Evolutionary conservation across 179 eudicot genomes (phyloP).

Genomic region (Heliamphora pulchella): DNA sequence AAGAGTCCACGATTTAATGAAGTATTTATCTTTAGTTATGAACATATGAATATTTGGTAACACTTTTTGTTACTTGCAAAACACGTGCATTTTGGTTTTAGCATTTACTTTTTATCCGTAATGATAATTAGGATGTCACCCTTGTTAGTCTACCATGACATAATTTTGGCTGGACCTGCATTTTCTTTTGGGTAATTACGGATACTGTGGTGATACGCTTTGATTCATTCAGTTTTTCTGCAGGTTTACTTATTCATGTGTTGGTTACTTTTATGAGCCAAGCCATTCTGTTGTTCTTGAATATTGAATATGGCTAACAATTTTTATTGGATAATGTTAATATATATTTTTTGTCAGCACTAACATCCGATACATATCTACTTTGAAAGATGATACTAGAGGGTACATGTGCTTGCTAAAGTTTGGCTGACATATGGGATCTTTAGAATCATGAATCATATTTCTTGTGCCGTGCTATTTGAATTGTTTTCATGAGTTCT

Average conservation of each 20-base stretch:
- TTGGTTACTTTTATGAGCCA: conserved; percentile 7
- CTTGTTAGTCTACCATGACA: background rate
- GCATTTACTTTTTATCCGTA: background rate
- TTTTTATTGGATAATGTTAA: background rate
- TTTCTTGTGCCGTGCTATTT: background rate
- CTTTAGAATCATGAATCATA: background rate
- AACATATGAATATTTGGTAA: background rate
- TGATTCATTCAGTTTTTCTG: background rate
- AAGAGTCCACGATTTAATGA: background rate
- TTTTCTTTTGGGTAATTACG: background rate
- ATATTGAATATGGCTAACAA: background rate
- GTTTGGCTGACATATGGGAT: conserved; percentile 2
- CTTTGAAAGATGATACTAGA: background rate
- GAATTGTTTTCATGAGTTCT: background rate
- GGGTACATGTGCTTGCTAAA: background rate
- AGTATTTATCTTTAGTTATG: background rate
- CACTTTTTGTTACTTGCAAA: conserved; percentile 7
- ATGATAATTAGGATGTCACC: no score
- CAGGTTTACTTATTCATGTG: background rate
- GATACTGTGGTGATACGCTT: background rate
- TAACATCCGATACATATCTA: background rate
- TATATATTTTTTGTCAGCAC: background rate
- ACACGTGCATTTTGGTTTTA: background rate
- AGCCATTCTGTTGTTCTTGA: background rate
- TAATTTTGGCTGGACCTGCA: background rate